phyloP scores from a whole-genome alignment of 495 filamentous ascomycete genomes.

The Neurospora cerealis region DNA sequence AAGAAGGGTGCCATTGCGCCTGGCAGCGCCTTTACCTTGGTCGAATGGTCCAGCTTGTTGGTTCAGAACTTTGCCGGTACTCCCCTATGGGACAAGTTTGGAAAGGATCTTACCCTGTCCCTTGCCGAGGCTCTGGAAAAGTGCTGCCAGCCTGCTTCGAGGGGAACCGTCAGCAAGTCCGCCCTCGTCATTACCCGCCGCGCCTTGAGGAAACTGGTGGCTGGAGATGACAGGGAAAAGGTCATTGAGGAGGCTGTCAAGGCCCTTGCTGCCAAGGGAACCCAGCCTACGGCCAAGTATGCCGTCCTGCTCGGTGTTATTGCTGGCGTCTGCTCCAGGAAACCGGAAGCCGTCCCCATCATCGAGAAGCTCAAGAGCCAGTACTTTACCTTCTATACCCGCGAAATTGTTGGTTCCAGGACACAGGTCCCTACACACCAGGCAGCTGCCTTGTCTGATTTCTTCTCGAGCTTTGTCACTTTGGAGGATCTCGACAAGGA shows the following conservation, averaged over 20 bases:
- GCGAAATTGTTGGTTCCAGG: conserved; percentile 77
- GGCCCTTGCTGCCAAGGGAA: conserved; percentile 53
- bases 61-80: conserved; percentile 48
- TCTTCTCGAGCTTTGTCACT: conserved; percentile 68
- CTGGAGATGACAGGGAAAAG: conserved; percentile 45
- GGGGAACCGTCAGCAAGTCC: conserved; percentile 48
- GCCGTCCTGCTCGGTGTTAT: conserved; percentile 73
- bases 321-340: conserved; percentile 71
- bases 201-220: conserved; percentile 60
- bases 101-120: conserved; percentile 48
- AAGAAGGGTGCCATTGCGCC: conserved; percentile 65
- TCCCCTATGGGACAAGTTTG: conserved; percentile 53
- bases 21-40: conserved; percentile 73
- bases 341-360: conserved; percentile 44
- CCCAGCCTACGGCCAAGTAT: conserved; percentile 54
- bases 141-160: conserved; percentile 55
- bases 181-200: conserved; percentile 65
- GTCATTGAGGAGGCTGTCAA: conserved; percentile 53
- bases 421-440: conserved; percentile 61
- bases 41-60: conserved; percentile 78
- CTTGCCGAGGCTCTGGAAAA: conserved; percentile 65
- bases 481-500: conserved; percentile 66
- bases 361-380: conserved; percentile 56
- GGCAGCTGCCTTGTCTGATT: conserved; percentile 64
- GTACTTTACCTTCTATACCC: conserved; percentile 69